phyloP scores from a whole-genome alignment of 2,329 filamentous ascomycete genomes.

The Stagonosporopsis rhizophila region DNA sequence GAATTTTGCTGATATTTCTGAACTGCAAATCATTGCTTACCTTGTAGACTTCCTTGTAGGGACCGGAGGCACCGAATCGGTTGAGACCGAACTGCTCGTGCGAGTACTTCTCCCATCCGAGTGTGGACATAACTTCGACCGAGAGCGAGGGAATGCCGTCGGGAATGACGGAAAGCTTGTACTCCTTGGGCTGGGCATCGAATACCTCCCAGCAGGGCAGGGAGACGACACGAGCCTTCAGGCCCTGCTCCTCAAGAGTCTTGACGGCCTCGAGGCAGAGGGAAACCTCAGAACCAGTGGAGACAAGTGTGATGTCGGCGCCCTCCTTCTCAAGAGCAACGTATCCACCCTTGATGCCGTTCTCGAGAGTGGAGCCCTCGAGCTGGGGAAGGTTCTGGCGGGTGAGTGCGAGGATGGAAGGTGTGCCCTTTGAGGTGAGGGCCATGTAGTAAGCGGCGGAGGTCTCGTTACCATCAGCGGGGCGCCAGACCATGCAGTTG shows the following conservation, averaged over 20 bases:
- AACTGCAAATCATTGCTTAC: slow-evolving; percentile 49
- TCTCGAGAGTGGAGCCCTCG: slow-evolving; percentile 89
- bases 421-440: slow-evolving; percentile 86
- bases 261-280: slow-evolving; percentile 94
- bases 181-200: slow-evolving; percentile 91
- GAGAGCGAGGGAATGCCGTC: slow-evolving; percentile 92
- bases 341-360: slow-evolving; percentile 94
- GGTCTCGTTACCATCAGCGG: slow-evolving; percentile 97
- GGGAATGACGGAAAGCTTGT: slow-evolving; percentile 89
- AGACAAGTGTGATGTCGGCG: slow-evolving; percentile 87
- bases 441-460: slow-evolving; percentile 97
- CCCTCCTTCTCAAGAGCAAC: slow-evolving; percentile 83
- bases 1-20: not conserved
- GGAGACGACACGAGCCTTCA: slow-evolving; percentile 91
- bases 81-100: slow-evolving; percentile 99
- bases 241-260: slow-evolving; percentile 83
- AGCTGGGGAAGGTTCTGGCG: slow-evolving; percentile 98
- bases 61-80: slow-evolving; percentile 95
- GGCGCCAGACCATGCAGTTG: slow-evolving; percentile 99
- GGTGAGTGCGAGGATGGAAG: slow-evolving; percentile 91
- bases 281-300: slow-evolving; percentile 94
- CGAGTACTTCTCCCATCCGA: slow-evolving; percentile 98
- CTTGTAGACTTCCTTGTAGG: slow-evolving; percentile 98
- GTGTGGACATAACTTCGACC: slow-evolving; percentile 95
- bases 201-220: slow-evolving; percentile 98